A percentile compares a stretch with the other conserved stretches of the same genome.
Evolutionary conservation across 306 rosid species (phyloP).

Genomic region (Amphicarpaea edgeworthii): DNA sequence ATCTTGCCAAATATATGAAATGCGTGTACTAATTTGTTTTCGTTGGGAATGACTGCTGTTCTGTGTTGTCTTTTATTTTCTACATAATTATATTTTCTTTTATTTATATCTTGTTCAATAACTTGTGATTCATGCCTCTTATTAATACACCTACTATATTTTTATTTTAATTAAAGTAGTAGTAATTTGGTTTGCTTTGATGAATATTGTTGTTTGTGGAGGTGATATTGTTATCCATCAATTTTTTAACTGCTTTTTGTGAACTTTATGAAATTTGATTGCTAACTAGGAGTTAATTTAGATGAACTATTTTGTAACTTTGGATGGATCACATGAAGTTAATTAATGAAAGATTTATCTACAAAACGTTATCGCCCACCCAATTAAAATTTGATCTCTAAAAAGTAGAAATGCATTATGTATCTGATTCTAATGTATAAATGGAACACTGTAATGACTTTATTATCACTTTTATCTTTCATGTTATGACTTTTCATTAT

Average conservation of each 20-base stretch:
- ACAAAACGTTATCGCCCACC: not conserved
- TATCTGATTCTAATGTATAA: not conserved
- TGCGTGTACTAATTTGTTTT: constrained; percentile 4
- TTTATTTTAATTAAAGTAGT: not conserved
- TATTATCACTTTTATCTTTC: not conserved
- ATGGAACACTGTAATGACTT: not conserved
- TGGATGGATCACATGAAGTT: constrained; percentile 1
- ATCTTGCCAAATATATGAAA: constrained; percentile 13
- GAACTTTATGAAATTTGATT: constrained; percentile 12
- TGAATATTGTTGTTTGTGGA: not conserved
- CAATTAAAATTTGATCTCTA: not conserved
- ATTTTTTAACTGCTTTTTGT: constrained; percentile 7
- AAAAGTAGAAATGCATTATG: not conserved
- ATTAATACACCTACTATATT: not conserved
- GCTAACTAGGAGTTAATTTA: not conserved
- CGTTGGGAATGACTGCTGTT: not conserved
- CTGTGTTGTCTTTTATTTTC: not conserved
- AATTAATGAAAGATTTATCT: constrained; percentile 1
- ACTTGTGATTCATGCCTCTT: not conserved
- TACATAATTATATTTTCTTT: not conserved
- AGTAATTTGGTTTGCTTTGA: not conserved
- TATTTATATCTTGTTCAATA: not conserved
- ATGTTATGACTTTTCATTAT: constrained; percentile 1
- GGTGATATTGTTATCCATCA: not conserved
- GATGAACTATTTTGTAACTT: not conserved